These are phyloP conservation scores for Monosporozyma siamensis DNA, from an alignment of 805 yeast species.

Conservation along the genomic window DNA sequence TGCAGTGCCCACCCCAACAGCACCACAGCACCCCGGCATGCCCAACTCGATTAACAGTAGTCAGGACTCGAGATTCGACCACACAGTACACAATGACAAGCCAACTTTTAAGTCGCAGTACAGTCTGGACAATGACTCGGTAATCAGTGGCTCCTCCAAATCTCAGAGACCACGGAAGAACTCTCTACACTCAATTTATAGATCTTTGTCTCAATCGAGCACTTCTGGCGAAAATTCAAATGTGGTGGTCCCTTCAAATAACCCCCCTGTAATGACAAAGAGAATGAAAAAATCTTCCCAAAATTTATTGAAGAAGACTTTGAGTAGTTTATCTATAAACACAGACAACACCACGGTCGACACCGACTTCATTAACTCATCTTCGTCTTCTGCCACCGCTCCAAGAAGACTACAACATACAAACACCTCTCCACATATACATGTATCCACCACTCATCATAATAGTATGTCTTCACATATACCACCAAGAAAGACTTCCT, in stretches of 20 bases:
- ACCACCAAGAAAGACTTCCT: slow-evolving; percentile 20
- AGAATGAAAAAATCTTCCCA: background rate
- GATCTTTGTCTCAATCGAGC: background rate
- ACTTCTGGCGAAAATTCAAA: too few species aligned
- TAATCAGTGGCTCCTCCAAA: slow-evolving; percentile 15
- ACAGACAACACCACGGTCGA: background rate
- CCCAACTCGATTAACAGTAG: too few species aligned
- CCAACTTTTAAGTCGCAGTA: slow-evolving; percentile 8
- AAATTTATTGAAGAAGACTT: slow-evolving; percentile 13
- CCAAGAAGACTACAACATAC: slow-evolving; percentile 1
- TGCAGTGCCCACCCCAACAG: too few species aligned
- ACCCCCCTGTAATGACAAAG: background rate
- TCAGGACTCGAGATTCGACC: slow-evolving; percentile 3
- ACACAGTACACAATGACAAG: slow-evolving; percentile 6
- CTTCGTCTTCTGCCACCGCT: background rate
- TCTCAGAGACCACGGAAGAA: background rate
- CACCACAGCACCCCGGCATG: too few species aligned
- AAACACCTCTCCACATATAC: background rate
- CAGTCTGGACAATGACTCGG: background rate
- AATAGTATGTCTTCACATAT: background rate
- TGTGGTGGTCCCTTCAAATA: too few species aligned
- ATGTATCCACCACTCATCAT: background rate
- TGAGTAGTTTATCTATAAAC: slow-evolving; percentile 19
- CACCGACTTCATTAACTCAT: background rate
- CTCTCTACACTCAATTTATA: background rate